Evolutionary conservation across 2,329 filamentous ascomycete genomes (phyloP), one percentile per base, ranked within the genome.

Genomic region (Hypoxylon sp.): DNA sequence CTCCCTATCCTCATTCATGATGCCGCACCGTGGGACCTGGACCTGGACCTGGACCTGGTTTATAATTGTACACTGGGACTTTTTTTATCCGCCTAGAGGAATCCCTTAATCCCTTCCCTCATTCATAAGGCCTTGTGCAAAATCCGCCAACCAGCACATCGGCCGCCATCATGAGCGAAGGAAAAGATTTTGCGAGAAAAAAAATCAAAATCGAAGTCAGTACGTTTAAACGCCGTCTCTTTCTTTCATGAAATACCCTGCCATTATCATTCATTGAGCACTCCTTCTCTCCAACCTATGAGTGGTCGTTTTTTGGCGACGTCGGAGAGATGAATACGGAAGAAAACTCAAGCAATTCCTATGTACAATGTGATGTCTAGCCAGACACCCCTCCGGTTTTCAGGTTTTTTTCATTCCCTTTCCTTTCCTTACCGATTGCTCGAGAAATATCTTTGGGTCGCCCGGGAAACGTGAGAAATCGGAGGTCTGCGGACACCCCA

Each of bases 381-480:
- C 57, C 49, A 69, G 57, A 66, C 59, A 40, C 49, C 57, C 40
- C 2, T 40, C 31, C 30, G 20, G 35, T 10, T 31, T 50, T 42
- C 30, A 13, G 25, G 14, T 33, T 25, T 64, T 63, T 54, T 53
- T 31, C 48, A 27, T 51, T 61, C 46, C 40, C 35, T 40, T 57
- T 42, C 54, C 58, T 55, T 68, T 42, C 54, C 58, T 55, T 68
- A 33, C 64, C 53, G 68, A 70, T 72, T 70, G 70, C 70, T 72
- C 70, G 59, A 64, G 61, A 62, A 59, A 44, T 60, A 64, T 59
- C 64, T 70, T 53, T 51, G 22, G 40, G 22, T 66, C 33, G 44
- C 50, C 54, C 50, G 64, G 40, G 62, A 61, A 64, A 31, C 20
- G 59, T 22, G 61, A 25, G 58, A 51, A 40, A 51, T 48, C 53